Conservation (phyloP, 164 flowering plant species). For the Houttuynia cordata region DNA sequence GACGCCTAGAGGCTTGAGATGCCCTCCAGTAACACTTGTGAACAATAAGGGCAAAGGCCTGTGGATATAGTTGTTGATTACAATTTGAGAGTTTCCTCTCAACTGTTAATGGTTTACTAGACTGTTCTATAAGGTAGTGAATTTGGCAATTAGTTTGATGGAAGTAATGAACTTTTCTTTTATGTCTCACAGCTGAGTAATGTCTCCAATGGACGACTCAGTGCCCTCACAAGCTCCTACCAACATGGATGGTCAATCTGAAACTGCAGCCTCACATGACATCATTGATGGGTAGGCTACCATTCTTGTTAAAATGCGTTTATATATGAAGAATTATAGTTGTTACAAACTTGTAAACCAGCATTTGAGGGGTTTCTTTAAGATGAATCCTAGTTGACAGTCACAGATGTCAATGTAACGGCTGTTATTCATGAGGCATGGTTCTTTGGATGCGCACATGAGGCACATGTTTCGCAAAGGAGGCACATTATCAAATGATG, state of each 20-base stretch:
- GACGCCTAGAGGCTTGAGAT: not conserved
- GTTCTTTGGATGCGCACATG: too few species aligned
- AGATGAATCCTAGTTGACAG: too few species aligned
- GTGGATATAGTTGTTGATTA: too few species aligned
- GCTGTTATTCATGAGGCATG: too few species aligned
- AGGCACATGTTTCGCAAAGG: too few species aligned
- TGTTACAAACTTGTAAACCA: not conserved
- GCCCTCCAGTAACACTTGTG: not conserved
- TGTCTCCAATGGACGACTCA: slow-evolving; percentile 10
- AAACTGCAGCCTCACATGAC: not conserved
- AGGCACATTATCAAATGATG: too few species aligned
- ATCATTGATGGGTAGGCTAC: slow-evolving; percentile 10
- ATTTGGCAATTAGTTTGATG: not conserved
- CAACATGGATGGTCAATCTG: slow-evolving; percentile 6
- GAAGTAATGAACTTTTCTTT: too few species aligned
- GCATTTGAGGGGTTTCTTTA: too few species aligned
- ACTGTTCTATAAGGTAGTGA: not conserved
- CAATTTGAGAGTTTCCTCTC: too few species aligned
- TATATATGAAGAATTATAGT: not conserved
- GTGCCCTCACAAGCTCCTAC: slow-evolving; percentile 4
- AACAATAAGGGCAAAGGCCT: not conserved
- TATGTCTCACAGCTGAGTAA: not conserved
- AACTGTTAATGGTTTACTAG: too few species aligned
- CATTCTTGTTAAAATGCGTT: not conserved
- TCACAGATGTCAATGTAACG: too few species aligned